Conservation (phyloP, 345 rosid species). For the Linum lewisii region DNA sequence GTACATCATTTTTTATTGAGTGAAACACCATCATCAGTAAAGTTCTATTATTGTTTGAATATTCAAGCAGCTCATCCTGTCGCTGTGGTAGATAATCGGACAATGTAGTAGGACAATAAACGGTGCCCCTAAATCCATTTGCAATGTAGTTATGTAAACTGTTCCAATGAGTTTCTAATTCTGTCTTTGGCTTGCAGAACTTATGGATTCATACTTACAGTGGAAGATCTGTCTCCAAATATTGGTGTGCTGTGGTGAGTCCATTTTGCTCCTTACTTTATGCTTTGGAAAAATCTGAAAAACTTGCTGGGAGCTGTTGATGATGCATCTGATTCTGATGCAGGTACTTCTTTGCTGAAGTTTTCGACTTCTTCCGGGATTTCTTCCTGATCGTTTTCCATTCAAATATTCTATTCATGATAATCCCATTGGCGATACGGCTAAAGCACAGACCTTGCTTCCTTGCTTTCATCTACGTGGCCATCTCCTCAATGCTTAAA, state of each 20-base stretch:
- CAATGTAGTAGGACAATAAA: too few species aligned
- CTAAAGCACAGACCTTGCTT: constrained; percentile 83
- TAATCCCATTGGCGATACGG: constrained; percentile 78
- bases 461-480: constrained; percentile 72
- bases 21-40: too few species aligned
- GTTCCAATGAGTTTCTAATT: constrained; percentile 2
- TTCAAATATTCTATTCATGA: constrained; percentile 66
- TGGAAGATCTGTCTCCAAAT: constrained; percentile 92
- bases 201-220: constrained; percentile 84
- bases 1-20: too few species aligned
- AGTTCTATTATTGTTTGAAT: too few species aligned
- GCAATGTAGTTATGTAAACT: background rate
- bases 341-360: constrained; percentile 99
- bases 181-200: constrained; percentile 44
- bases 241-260: constrained; percentile 86
- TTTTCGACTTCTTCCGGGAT: constrained; percentile 73
- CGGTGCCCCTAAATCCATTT: too few species aligned
- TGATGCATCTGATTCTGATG: constrained; percentile 12
- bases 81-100: too few species aligned
- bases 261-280: constrained; percentile 1
- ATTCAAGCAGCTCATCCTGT: too few species aligned
- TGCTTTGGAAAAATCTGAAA: constrained; percentile 3
- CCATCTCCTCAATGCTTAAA: constrained; percentile 78
- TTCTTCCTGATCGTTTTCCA: constrained; percentile 92
- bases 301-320: constrained; percentile 1